phyloP scores from a whole-genome alignment of 805 yeast genomes.

The Lipomyces japonicus region DNA sequence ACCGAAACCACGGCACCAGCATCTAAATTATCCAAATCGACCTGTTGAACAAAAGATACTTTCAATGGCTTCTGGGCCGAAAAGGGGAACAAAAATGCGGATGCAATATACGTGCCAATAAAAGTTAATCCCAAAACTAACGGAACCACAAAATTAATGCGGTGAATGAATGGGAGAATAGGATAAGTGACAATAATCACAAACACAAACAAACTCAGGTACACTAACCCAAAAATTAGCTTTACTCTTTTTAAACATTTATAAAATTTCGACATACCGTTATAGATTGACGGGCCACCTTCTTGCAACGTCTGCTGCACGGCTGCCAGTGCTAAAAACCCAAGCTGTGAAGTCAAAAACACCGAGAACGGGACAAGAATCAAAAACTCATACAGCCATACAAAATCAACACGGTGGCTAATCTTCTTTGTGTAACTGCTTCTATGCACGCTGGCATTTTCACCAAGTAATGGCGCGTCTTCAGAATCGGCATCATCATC shows the following conservation, averaged over 20 bases:
- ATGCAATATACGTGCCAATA: conserved; percentile 26
- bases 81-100: conserved; percentile 51
- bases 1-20: conserved; percentile 41
- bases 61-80: conserved; percentile 62
- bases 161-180: conserved; percentile 35
- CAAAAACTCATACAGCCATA: conserved; percentile 76
- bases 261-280: conserved; percentile 5
- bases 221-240: conserved; percentile 9
- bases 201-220: conserved; percentile 25
- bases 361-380: conserved; percentile 63
- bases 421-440: conserved; percentile 35
- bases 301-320: conserved; percentile 71
- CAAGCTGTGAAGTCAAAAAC: conserved; percentile 51
- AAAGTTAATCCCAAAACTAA: conserved; percentile 25
- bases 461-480: conserved; percentile 42
- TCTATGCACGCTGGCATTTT: conserved; percentile 48
- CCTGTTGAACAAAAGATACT: conserved; percentile 61
- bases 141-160: conserved; percentile 24
- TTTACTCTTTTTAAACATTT: neutral
- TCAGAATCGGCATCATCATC: conserved; percentile 23
- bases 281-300: conserved; percentile 38
- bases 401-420: conserved; percentile 53
- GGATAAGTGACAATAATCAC: conserved; percentile 36
- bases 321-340: conserved; percentile 59
- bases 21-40: conserved; percentile 44